A percentile compares a stretch with the other conserved stretches of the same genome.
Conservation (phyloP, 257 asterid genomes). For the Solanum ossicruentum region DNA sequence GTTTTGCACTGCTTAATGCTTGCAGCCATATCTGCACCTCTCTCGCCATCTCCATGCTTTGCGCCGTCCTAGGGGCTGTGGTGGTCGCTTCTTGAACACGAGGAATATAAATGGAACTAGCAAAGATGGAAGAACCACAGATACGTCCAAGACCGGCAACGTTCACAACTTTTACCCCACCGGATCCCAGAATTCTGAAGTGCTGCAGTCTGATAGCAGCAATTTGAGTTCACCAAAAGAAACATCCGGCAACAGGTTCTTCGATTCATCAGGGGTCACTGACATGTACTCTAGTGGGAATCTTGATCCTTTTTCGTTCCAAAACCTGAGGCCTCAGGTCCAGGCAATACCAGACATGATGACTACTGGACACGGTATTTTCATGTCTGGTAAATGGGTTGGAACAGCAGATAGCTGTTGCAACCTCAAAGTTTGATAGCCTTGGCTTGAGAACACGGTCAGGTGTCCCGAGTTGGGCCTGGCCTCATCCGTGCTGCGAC, state of each 20-base stretch:
- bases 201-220: constrained; percentile 33
- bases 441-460: not conserved
- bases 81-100: constrained; percentile 82
- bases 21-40: constrained; percentile 63
- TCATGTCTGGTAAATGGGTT: constrained; percentile 27
- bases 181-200: constrained; percentile 31
- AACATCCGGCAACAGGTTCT: constrained; percentile 10
- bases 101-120: constrained; percentile 5
- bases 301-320: constrained; percentile 23
- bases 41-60: constrained; percentile 93
- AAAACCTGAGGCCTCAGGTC: constrained; percentile 11
- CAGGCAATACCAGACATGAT: constrained; percentile 21
- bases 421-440: constrained; percentile 33
- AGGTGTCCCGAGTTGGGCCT: constrained; percentile 1
- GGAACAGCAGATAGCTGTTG: constrained; percentile 25
- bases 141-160: not conserved
- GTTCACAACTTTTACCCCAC: not conserved
- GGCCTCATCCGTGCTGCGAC: constrained; percentile 17
- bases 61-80: constrained; percentile 84
- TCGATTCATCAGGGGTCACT: constrained; percentile 19
- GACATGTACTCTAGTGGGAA: constrained; percentile 19
- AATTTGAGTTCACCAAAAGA: constrained; percentile 17
- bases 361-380: constrained; percentile 24
- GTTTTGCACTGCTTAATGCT: not conserved
- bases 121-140: not conserved